A percentile compares a stretch with the other conserved stretches of the same genome.
phyloP scores from a whole-genome alignment of 305 asterid species.

The Nicotiana rustica region DNA sequence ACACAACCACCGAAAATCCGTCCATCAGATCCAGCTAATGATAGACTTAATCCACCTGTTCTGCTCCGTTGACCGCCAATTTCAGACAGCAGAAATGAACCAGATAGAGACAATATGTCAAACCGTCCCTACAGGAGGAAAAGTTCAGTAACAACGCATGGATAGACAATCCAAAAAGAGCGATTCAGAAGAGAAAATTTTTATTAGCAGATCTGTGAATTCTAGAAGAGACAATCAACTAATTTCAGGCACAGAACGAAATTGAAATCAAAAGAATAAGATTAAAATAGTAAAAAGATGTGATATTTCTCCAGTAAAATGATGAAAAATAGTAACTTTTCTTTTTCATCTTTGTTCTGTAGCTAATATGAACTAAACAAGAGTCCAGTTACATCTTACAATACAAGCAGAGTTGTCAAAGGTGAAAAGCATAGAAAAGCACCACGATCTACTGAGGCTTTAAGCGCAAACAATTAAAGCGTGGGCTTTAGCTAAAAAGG shows the following conservation, averaged over 20 bases:
- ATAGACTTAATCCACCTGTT: slow-evolving; percentile 65
- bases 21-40: slow-evolving; percentile 65
- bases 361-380: neutral
- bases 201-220: slow-evolving; percentile 16
- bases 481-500: neutral
- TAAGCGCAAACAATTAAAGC: neutral
- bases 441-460: neutral
- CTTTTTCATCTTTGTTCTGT: neutral
- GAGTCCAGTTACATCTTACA: neutral
- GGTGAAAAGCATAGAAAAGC: slow-evolving; percentile 15
- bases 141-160: neutral
- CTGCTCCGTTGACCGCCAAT: slow-evolving; percentile 59
- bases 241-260: neutral
- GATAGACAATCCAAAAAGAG: slow-evolving; percentile 22
- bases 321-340: neutral
- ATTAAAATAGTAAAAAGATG: neutral
- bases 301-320: slow-evolving; percentile 4
- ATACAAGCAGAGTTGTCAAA: slow-evolving; percentile 6
- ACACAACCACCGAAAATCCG: slow-evolving; percentile 71
- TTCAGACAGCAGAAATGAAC: slow-evolving; percentile 63
- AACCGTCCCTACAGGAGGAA: slow-evolving; percentile 57
- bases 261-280: slow-evolving; percentile 6
- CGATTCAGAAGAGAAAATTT: slow-evolving; percentile 1
- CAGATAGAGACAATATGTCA: slow-evolving; percentile 62
- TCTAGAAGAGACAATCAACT: slow-evolving; percentile 1